Evolutionary conservation across 768 basidiomycete species (phyloP).

Genomic region (Trametes punicea): DNA sequence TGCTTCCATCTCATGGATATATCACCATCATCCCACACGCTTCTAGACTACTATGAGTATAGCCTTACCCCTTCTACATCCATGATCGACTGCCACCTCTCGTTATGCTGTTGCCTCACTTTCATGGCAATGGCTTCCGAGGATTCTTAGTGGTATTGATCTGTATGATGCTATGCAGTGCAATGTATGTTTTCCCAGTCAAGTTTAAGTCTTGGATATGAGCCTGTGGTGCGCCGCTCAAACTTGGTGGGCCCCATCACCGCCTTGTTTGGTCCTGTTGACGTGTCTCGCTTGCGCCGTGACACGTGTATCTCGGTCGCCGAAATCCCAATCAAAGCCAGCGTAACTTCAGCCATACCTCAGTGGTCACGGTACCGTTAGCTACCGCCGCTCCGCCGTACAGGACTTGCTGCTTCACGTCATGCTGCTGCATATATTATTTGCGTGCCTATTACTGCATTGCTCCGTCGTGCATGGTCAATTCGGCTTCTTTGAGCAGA

Average conservation of each 20-base stretch:
- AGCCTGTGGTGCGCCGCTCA: background rate
- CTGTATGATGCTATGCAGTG: conserved; percentile 8
- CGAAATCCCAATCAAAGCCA: no score
- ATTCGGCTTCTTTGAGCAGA: conserved; percentile 76
- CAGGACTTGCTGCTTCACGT: background rate
- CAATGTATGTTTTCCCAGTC: no score
- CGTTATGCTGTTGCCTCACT: background rate
- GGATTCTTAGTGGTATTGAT: background rate
- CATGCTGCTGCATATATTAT: conserved; percentile 26
- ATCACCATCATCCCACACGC: background rate
- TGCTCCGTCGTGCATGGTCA: conserved; percentile 44
- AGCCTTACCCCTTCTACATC: background rate
- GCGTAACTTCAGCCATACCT: background rate
- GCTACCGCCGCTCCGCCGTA: background rate
- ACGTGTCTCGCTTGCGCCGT: conserved; percentile 1
- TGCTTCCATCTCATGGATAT: conserved; percentile 5
- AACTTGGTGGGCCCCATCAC: no score
- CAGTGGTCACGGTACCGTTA: no score
- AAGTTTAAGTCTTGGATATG: no score
- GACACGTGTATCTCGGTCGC: conserved; percentile 8
- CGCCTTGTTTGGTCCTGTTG: conserved; percentile 22
- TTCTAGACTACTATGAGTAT: background rate
- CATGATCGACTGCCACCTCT: background rate
- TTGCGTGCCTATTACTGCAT: conserved; percentile 33
- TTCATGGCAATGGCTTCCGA: no score